Base-by-base conservation (phyloP, 1,139 yeast species). In the Protomyces pachydermus region DNA sequence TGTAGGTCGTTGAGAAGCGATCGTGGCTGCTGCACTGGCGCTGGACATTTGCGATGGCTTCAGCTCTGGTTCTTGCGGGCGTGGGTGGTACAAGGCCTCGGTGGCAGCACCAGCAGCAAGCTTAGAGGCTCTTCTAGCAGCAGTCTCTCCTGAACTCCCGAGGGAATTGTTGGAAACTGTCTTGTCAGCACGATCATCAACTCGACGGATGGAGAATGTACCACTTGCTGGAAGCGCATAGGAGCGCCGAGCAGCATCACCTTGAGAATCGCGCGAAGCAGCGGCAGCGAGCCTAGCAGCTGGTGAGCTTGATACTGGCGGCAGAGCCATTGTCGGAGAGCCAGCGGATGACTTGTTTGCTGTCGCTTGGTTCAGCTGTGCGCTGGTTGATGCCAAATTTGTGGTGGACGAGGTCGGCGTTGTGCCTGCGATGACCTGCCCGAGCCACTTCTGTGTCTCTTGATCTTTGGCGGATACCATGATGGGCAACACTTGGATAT, bases 401-500 rank as follows among this genome's bases (percentile, higher is more conserved):
- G 61, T 35, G 3, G 55, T 50, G 9, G 55, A 18, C 52, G 56
- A 39, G 34, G 60, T 12, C 18, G 46, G 50, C 20, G 42, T 51
- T 3, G 38, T 34, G 34, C 62, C 62, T 18, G 62, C 62, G 32
- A 58, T 42, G n/a, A 58, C 62, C 18, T 58, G 56, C 14, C 62
- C 62, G 51, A 58, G 45, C 62, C 62, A 58, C 42, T 52, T 51
- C 32, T 55, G 51, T 12, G 62, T 58, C 56, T 58, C 62, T 32
- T 39, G 28, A 34, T 52, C 62, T 23, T 42, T 42, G 25, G 48
- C 48, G 5, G 48, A 42, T n/a, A 42, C 48, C 48, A 42, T 42
- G 23, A 18, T 42, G 16, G 9, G 16, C 16, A n/a, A n/a, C 16
- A 37, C 16, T 37, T 37, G 42, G 16, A 35, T 14, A n/a, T 5